Evolutionary conservation across 2,329 filamentous ascomycete genomes (phyloP).

Genomic region (Emergomyces africanus): DNA sequence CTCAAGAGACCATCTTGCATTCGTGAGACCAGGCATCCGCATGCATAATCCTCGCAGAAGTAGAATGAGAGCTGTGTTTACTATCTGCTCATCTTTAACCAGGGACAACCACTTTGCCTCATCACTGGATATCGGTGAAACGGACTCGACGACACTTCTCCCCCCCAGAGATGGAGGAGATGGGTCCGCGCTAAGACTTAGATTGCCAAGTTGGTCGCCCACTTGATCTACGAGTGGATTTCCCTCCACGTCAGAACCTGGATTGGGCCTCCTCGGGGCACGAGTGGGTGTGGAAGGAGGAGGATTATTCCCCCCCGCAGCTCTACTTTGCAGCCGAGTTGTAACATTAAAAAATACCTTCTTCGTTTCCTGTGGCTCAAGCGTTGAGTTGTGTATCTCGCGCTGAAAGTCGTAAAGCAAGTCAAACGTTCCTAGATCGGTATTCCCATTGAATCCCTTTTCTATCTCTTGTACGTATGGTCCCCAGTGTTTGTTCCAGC

Average conservation of each 20-base stretch:
- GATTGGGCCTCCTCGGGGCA: no score
- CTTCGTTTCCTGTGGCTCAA: neutral
- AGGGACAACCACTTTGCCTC: neutral
- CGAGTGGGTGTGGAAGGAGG: no score
- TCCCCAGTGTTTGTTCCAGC: neutral
- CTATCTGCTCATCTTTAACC: constrained; percentile 7
- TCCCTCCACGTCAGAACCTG: no score
- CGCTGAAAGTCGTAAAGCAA: neutral
- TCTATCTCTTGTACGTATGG: neutral
- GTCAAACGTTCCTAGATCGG: constrained; percentile 3
- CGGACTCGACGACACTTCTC: neutral
- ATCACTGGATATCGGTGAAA: neutral
- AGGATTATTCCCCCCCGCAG: no score
- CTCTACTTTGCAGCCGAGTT: neutral
- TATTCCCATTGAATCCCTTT: neutral
- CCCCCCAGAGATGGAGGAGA: no score
- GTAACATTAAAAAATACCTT: neutral
- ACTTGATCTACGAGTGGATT: no score
- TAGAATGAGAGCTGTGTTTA: constrained; percentile 7
- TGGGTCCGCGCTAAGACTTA: no score
- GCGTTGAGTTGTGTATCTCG: neutral
- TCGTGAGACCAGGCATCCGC: neutral
- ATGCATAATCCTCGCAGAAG: constrained; percentile 5
- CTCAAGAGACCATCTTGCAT: constrained; percentile 3
- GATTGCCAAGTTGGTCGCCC: no score